Conservation (phyloP, 345 rosid genomes). For the Gossypium australe region DNA sequence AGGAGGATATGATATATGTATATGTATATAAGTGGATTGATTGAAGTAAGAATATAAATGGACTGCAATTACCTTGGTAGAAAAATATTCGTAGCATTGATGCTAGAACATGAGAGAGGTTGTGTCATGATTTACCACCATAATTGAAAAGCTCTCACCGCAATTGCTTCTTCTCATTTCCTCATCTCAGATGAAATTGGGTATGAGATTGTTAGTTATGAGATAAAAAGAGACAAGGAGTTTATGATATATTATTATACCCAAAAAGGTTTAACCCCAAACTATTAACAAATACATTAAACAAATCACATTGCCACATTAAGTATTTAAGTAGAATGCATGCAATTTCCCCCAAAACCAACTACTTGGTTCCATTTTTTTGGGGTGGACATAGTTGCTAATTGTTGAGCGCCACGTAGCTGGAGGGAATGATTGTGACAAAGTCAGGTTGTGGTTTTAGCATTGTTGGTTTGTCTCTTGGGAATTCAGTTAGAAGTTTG, state of each 20-base stretch:
- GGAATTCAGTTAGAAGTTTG: not conserved
- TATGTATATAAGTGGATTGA: no score
- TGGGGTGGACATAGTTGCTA: not conserved
- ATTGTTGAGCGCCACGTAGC: not conserved
- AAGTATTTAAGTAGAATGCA: not conserved
- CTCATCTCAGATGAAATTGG: not conserved
- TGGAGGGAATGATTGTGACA: not conserved
- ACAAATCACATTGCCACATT: not conserved
- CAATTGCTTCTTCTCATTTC: not conserved
- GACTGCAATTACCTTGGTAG: constrained; percentile 21
- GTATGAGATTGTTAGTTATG: no score
- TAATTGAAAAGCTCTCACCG: constrained; percentile 24
- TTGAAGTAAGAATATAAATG: no score
- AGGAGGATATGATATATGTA: no score
- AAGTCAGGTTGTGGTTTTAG: not conserved
- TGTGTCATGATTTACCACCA: constrained; percentile 41
- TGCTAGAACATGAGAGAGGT: constrained; percentile 17
- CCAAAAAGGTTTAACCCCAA: no score
- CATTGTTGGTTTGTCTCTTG: not conserved
- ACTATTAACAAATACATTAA: no score
- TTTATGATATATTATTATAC: no score
- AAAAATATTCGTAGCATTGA: no score
- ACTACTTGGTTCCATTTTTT: not conserved
- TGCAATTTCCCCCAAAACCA: not conserved
- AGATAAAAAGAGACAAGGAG: no score